Conservation (phyloP, 108 stramenopile genomes). For the Epithemia pelagica region DNA sequence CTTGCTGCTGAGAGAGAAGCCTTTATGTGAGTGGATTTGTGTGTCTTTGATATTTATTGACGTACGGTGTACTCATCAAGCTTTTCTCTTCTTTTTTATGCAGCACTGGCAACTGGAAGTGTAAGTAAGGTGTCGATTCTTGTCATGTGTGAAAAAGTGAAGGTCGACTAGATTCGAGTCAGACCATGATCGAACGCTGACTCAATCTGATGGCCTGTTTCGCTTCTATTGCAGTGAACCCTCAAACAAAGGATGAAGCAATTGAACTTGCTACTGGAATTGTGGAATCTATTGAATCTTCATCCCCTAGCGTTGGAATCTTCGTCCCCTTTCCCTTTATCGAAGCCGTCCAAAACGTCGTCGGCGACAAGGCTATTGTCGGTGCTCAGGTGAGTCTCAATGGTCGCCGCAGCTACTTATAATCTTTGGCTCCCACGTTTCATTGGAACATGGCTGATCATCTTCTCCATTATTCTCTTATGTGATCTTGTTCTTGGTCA, state of each 20-base stretch:
- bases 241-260: slow-evolving; percentile 65
- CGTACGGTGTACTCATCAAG: not conserved
- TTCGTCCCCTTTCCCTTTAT: slow-evolving; percentile 85
- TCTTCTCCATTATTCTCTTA: slow-evolving; percentile 29
- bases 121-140: too few relatives aligned
- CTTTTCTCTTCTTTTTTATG: not conserved
- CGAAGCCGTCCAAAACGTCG: slow-evolving; percentile 45
- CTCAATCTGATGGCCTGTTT: not conserved
- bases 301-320: slow-evolving; percentile 56
- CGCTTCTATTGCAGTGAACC: slow-evolving; percentile 49
- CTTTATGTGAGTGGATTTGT: too few relatives aligned
- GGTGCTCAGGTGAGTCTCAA: slow-evolving; percentile 69
- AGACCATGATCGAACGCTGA: too few relatives aligned
- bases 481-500: slow-evolving; percentile 53
- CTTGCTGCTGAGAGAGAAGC: too few relatives aligned
- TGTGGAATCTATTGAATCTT: slow-evolving; percentile 46
- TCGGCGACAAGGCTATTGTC: slow-evolving; percentile 54
- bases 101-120: not conserved
- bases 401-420: not conserved
- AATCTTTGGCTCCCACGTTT: slow-evolving; percentile 47
- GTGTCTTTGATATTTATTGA: too few relatives aligned
- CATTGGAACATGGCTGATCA: slow-evolving; percentile 34
- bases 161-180: too few relatives aligned
- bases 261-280: slow-evolving; percentile 55
- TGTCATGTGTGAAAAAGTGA: too few relatives aligned